Evolutionary conservation across 23 red algal species (phyloP).

Genomic region (Gracilaria domingensis): DNA sequence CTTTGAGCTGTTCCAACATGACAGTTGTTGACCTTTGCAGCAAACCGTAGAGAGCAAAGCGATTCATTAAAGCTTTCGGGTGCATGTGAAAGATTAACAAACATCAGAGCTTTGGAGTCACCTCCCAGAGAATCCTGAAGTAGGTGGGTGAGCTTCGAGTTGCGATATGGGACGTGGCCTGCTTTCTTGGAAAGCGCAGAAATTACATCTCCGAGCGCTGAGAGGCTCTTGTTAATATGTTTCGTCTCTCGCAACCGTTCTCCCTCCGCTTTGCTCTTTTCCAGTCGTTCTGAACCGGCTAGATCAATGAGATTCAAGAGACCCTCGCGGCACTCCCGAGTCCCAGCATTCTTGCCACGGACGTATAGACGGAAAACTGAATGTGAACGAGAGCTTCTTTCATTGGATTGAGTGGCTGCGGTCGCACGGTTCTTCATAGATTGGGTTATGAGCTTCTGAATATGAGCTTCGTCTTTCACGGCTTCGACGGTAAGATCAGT

Average conservation of each 20-base stretch:
- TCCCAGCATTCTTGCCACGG: constrained; percentile 66
- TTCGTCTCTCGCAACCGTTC: constrained; percentile 90
- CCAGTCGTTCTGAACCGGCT: constrained; percentile 91
- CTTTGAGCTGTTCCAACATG: constrained; percentile 91
- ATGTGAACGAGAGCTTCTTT: constrained; percentile 87
- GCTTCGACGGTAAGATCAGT: constrained; percentile 63
- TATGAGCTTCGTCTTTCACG: constrained; percentile 57
- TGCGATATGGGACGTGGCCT: constrained; percentile 87
- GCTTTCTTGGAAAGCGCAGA: constrained; percentile 77
- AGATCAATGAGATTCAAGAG: constrained; percentile 97
- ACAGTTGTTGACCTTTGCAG: constrained; percentile 94
- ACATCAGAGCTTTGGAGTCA: constrained; percentile 98
- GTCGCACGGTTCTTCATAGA: constrained; percentile 87
- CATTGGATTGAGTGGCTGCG: constrained; percentile 87
- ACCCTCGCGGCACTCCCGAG: constrained; percentile 61
- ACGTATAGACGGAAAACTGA: constrained; percentile 96
- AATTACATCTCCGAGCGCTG: constrained; percentile 86
- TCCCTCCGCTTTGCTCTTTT: constrained; percentile 69
- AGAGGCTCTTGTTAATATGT: constrained; percentile 94
- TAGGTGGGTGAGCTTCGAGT: constrained; percentile 96
- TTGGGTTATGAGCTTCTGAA: constrained; percentile 75
- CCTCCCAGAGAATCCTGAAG: constrained; percentile 97
- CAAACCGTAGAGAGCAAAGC: constrained; percentile 91
- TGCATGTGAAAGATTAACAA: constrained; percentile 93
- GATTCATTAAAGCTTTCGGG: constrained; percentile 88